Evolutionary conservation across 768 basidiomycete genomes (phyloP).

Genomic region (Cystobasidium tubakii): DNA sequence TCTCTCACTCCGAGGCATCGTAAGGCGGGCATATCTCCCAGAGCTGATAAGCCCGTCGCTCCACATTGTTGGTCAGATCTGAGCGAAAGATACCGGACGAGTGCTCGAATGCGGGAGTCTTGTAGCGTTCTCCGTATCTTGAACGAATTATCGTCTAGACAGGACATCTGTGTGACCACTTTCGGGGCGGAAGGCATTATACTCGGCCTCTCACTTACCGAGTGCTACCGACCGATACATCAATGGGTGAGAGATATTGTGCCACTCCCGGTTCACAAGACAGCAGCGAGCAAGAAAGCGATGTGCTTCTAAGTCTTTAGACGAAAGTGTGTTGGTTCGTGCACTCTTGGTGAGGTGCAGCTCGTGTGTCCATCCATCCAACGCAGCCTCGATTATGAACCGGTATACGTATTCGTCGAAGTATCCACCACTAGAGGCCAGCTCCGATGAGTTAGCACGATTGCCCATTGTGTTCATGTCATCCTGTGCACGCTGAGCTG

Average conservation of each 20-base stretch:
- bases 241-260: background rate
- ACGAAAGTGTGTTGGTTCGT: background rate
- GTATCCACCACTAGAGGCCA: background rate
- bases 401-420: background rate
- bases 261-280: slow-evolving; percentile 1
- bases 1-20: background rate
- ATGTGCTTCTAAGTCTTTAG: background rate
- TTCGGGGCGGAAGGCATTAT: background rate
- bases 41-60: background rate
- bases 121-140: background rate
- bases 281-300: slow-evolving; percentile 8
- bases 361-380: slow-evolving; percentile 8
- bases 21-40: background rate
- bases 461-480: too few relatives aligned
- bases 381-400: background rate
- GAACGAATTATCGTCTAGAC: background rate
- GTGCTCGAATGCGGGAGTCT: background rate
- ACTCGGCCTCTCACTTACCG: background rate
- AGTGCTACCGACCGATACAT: background rate
- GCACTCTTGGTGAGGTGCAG: background rate
- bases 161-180: background rate
- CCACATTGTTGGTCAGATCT: background rate
- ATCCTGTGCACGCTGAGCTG: too few relatives aligned
- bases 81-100: background rate
- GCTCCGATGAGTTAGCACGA: too few relatives aligned